A percentile compares a stretch with the other conserved stretches of the same genome.
Evolutionary conservation across 2,329 filamentous ascomycete genomes (phyloP).

Genomic region (Aspergillus neoniger): DNA sequence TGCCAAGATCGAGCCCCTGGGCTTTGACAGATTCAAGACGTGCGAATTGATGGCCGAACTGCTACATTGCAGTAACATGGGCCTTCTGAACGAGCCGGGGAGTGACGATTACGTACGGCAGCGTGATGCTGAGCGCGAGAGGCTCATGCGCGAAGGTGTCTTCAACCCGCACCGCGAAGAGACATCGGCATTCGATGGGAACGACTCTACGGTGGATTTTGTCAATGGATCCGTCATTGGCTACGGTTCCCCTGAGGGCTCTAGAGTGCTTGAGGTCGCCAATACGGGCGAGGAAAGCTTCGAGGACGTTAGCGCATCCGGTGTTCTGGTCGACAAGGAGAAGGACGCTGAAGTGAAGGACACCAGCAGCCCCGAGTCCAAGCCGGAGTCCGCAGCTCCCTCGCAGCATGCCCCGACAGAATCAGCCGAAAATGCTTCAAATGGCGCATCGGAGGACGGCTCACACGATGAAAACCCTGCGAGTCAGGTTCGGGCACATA

Average conservation of each 20-base stretch:
- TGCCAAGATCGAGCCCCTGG: constrained; percentile 85
- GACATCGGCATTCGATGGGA: constrained; percentile 59
- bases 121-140: constrained; percentile 79
- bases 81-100: constrained; percentile 84
- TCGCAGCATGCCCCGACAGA: constrained; percentile 16
- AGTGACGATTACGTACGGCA: constrained; percentile 82
- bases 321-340: constrained; percentile 71
- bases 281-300: constrained; percentile 89
- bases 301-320: constrained; percentile 75
- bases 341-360: constrained; percentile 66
- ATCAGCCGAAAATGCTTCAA: background rate
- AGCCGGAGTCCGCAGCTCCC: constrained; percentile 24
- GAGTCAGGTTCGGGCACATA: constrained; percentile 23
- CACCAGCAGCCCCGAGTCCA: constrained; percentile 28
- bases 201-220: constrained; percentile 50
- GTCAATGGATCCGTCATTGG: constrained; percentile 45
- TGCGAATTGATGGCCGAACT: constrained; percentile 98
- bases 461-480: background rate
- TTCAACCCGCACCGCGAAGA: constrained; percentile 54
- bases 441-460: background rate
- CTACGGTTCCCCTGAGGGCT: constrained; percentile 61
- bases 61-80: constrained; percentile 98
- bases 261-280: constrained; percentile 72
- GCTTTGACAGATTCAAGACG: constrained; percentile 97
- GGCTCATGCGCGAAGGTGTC: constrained; percentile 73